Percentiles rank a stretch among this genome's conserved stretches.
Evolutionary conservation across 2,329 filamentous ascomycete genomes (phyloP).

Genomic region (Sarocladium brachiariae): DNA sequence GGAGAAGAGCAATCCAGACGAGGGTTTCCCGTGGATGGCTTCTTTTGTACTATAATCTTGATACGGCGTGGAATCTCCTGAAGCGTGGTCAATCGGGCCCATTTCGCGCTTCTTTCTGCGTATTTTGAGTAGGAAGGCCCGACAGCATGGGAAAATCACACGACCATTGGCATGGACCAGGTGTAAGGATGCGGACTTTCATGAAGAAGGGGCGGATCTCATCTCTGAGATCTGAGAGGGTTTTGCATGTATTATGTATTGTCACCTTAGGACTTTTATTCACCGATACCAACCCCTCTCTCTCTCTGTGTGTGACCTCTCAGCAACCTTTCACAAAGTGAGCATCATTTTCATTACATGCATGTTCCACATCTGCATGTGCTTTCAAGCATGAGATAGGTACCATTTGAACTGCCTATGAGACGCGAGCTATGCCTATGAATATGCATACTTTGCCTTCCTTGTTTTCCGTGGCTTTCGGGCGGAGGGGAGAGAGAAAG

Average conservation of each 20-base stretch:
- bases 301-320: no score
- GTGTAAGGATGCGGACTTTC: slow-evolving; percentile 1
- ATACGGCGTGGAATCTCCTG: slow-evolving; percentile 1
- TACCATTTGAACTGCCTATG: not conserved
- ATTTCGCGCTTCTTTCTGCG: not conserved
- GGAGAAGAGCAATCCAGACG: not conserved
- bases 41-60: slow-evolving; percentile 3
- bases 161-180: not conserved
- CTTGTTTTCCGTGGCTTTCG: not conserved
- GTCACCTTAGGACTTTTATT: slow-evolving; percentile 19
- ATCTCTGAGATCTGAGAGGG: slow-evolving; percentile 20
- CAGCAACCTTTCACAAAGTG: no score
- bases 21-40: not conserved
- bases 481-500: not conserved
- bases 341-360: no score
- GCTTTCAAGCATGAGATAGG: no score
- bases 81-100: slow-evolving; percentile 2
- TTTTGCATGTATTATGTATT: slow-evolving; percentile 21
- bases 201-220: slow-evolving; percentile 18
- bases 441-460: not conserved
- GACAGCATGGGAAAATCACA: not conserved
- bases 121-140: not conserved
- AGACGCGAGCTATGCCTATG: slow-evolving; percentile 1
- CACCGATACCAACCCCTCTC: slow-evolving; percentile 17
- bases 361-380: no score